These are phyloP conservation scores for Calycina marina DNA, from an alignment of 2,329 filamentous ascomycete genomes.

Conservation along the genomic window DNA sequence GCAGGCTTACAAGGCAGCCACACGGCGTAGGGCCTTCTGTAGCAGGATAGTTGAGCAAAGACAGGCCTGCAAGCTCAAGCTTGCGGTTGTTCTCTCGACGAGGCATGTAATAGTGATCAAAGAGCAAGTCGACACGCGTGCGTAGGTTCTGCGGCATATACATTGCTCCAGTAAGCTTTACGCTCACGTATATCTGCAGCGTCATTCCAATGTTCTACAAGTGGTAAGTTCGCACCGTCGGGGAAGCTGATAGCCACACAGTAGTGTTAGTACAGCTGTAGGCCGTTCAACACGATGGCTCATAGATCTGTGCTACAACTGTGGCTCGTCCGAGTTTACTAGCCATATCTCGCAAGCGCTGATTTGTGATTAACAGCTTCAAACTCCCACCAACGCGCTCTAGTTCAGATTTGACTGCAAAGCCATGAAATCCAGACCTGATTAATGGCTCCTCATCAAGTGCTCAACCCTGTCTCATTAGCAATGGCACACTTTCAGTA, in stretches of 20 bases:
- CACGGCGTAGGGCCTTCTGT: conserved; percentile 1
- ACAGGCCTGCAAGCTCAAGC: conserved; percentile 4
- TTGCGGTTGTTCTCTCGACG: conserved; percentile 4
- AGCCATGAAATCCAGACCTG: not conserved
- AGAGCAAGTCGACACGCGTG: conserved; percentile 4
- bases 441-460: not conserved
- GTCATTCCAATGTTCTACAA: too few species aligned
- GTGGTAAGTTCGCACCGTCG: too few species aligned
- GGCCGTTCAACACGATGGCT: too few species aligned
- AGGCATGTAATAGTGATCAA: conserved; percentile 4
- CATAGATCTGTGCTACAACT: too few species aligned
- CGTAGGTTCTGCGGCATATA: conserved; percentile 3
- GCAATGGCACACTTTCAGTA: not conserved
- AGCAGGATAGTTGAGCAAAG: conserved; percentile 3
- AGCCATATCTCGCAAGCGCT: too few species aligned
- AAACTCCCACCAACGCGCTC: not conserved
- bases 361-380: too few species aligned
- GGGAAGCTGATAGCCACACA: too few species aligned
- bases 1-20: conserved; percentile 2
- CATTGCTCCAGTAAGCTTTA: conserved; percentile 1
- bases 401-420: not conserved
- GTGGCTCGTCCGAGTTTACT: too few species aligned
- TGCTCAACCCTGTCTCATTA: not conserved
- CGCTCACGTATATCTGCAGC: too few species aligned
- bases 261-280: too few species aligned